Evolutionary conservation across 1,139 yeast genomes (phyloP).

Genomic region (Debaryomycetaceae sp.): DNA sequence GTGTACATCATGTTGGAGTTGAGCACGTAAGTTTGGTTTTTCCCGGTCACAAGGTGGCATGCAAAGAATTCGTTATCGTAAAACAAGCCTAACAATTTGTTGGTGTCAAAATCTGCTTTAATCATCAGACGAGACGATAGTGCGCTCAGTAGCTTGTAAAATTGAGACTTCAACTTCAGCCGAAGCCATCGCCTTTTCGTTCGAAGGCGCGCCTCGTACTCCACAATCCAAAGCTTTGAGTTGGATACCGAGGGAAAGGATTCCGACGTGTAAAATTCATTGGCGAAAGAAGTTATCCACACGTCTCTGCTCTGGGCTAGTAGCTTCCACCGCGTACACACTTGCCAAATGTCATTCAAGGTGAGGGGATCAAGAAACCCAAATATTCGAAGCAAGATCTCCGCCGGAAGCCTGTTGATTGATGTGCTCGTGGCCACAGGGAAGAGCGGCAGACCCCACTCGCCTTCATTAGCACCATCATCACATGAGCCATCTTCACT

Average conservation of each 20-base stretch:
- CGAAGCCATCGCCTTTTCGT: slow-evolving; percentile 50
- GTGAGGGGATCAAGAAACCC: slow-evolving; percentile 55
- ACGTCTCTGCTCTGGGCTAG: slow-evolving; percentile 54
- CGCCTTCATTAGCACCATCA: too few species aligned
- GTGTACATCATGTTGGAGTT: slow-evolving; percentile 1
- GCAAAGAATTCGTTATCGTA: slow-evolving; percentile 33
- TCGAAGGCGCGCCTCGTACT: slow-evolving; percentile 46
- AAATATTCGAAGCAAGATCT: slow-evolving; percentile 52
- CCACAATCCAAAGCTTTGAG: slow-evolving; percentile 51
- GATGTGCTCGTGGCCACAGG: too few species aligned
- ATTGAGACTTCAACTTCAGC: slow-evolving; percentile 29
- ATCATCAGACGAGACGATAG: slow-evolving; percentile 24
- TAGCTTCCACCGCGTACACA: slow-evolving; percentile 50
- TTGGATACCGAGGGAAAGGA: slow-evolving; percentile 55
- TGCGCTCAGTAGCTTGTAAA: slow-evolving; percentile 27
- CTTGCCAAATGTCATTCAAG: slow-evolving; percentile 44
- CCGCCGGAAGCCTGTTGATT: slow-evolving; percentile 50
- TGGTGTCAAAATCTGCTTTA: slow-evolving; percentile 33
- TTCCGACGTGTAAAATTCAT: slow-evolving; percentile 37
- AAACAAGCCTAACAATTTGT: slow-evolving; percentile 33
- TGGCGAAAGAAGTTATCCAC: slow-evolving; percentile 56
- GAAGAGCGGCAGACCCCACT: too few species aligned
- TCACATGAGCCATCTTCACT: too few species aligned
- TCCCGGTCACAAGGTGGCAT: slow-evolving; percentile 39
- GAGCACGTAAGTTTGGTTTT: slow-evolving; percentile 37